Evolutionary conservation across 805 yeast species (phyloP).

Genomic region (Nakazawaea wickerhamii): DNA sequence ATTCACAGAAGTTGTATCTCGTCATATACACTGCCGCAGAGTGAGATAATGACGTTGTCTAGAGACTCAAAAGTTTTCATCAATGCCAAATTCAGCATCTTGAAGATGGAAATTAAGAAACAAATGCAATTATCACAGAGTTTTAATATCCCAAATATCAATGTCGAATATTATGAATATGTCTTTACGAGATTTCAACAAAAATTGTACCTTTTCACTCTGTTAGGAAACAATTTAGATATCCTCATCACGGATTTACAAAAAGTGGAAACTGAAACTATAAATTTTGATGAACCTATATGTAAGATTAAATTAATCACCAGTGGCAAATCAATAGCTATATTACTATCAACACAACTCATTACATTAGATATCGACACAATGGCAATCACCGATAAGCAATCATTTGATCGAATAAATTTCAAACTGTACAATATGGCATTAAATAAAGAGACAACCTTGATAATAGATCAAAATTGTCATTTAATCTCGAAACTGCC

Average conservation of each 20-base stretch:
- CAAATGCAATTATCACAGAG: neutral
- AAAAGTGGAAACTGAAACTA: neutral
- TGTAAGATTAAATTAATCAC: neutral
- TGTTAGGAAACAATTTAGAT: neutral
- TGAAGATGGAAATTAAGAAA: conserved; percentile 12
- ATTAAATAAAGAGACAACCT: neutral
- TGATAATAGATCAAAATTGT: neutral
- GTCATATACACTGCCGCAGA: neutral
- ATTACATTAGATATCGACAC: neutral
- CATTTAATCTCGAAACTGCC: conserved; percentile 1
- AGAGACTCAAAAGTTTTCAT: conserved; percentile 14
- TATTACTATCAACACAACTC: neutral
- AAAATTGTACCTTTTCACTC: neutral
- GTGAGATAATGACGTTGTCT: conserved; percentile 10
- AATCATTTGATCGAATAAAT: neutral
- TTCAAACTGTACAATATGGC: conserved; percentile 6
- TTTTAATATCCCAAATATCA: conserved; percentile 1
- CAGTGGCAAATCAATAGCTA: neutral
- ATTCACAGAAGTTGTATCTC: conserved; percentile 10
- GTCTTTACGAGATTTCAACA: neutral
- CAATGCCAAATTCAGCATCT: conserved; percentile 11
- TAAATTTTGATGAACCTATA: neutral
- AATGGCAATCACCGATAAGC: neutral
- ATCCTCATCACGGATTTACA: neutral
- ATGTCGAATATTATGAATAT: conserved; percentile 6